Evolutionary conservation across 1,284 basidiomycete species (phyloP).

Genomic region (Rhodotorula sp.): DNA sequence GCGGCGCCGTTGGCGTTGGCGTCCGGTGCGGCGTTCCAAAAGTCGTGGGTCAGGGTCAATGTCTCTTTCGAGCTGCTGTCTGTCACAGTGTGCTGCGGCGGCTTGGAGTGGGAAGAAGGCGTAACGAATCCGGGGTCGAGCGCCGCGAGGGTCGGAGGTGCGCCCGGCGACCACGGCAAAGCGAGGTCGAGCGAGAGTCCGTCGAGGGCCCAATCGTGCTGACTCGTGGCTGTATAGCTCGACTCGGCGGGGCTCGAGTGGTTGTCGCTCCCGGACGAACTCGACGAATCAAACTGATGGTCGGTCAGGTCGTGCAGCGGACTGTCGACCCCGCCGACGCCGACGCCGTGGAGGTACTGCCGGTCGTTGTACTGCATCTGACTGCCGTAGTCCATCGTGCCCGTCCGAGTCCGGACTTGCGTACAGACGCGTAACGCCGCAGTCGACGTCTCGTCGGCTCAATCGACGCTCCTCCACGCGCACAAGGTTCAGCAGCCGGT

Average conservation of each 20-base stretch:
- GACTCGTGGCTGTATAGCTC: conserved; percentile 17
- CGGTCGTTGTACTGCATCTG: not conserved
- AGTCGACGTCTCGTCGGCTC: too few species aligned
- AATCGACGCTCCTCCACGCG: too few species aligned
- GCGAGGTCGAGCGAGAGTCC: conserved; percentile 9
- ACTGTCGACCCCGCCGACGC: not conserved
- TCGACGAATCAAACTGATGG: conserved; percentile 25
- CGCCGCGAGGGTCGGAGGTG: not conserved
- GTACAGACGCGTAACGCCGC: too few species aligned
- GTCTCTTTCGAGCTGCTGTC: not conserved
- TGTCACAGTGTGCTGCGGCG: not conserved
- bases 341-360: not conserved
- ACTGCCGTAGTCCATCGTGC: conserved; percentile 2
- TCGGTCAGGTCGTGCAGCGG: conserved; percentile 12
- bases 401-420: not conserved
- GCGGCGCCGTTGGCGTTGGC: not conserved
- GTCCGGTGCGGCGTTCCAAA: conserved; percentile 23
- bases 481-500: too few species aligned
- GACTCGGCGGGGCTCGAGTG: conserved; percentile 27
- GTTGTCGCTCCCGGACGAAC: conserved; percentile 15
- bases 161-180: not conserved
- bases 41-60: conserved; percentile 15
- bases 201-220: conserved; percentile 28
- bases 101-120: not conserved
- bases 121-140: conserved; percentile 1